A percentile compares a stretch with the other conserved stretches of the same genome.
Conservation (phyloP, 768 basidiomycete species). For the Steccherinum ochraceum region DNA sequence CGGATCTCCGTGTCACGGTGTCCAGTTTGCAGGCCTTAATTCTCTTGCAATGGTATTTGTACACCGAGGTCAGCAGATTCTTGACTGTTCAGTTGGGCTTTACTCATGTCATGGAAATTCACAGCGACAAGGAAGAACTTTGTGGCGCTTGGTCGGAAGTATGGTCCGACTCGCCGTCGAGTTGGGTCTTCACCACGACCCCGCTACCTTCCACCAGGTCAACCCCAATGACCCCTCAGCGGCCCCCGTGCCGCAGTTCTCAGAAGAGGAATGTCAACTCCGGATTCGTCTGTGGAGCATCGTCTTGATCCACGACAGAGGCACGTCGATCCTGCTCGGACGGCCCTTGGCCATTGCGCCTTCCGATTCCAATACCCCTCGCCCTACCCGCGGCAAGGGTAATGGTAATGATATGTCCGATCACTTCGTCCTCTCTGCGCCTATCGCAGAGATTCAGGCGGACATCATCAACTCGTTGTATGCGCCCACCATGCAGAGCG, state of each 20-base stretch:
- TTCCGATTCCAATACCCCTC: slow-evolving; percentile 78
- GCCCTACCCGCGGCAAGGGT: slow-evolving; percentile 46
- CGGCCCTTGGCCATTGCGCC: slow-evolving; percentile 80
- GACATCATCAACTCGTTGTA: slow-evolving; percentile 87
- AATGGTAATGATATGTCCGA: slow-evolving; percentile 58
- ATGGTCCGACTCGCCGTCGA: slow-evolving; percentile 79
- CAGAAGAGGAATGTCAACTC: slow-evolving; percentile 68
- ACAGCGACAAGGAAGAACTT: slow-evolving; percentile 81
- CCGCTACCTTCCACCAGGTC: slow-evolving; percentile 48
- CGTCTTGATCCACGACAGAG: slow-evolving; percentile 81
- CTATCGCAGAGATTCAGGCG: slow-evolving; percentile 79
- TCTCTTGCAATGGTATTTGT: slow-evolving; percentile 83
- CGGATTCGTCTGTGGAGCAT: slow-evolving; percentile 83
- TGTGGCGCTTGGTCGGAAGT: slow-evolving; percentile 85
- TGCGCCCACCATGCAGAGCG: slow-evolving; percentile 62
- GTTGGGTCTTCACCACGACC: slow-evolving; percentile 83
- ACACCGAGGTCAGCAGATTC: slow-evolving; percentile 60
- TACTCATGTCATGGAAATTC: no score
- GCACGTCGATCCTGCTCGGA: slow-evolving; percentile 82
- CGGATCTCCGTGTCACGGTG: slow-evolving; percentile 77
- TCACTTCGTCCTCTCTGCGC: slow-evolving; percentile 71
- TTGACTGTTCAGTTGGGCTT: not conserved
- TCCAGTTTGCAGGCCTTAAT: slow-evolving; percentile 81
- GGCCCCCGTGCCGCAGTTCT: slow-evolving; percentile 35
- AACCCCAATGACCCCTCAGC: not conserved